Evolutionary conservation across 2,329 filamentous ascomycete genomes (phyloP), one percentile per base, ranked within the genome.

Genomic region (Coniella lustricola): DNA sequence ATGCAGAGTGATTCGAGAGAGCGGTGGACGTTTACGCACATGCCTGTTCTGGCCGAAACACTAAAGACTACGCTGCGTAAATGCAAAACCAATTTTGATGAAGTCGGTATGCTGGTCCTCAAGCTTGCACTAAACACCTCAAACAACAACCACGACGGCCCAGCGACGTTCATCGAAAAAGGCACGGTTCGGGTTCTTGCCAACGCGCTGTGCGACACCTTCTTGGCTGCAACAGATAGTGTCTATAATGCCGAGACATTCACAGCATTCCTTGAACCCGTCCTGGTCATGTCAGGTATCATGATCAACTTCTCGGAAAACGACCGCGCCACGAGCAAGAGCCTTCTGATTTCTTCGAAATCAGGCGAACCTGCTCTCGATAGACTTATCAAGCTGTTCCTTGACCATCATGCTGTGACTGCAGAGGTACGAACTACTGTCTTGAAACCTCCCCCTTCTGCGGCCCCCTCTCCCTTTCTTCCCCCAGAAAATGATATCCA

Each of bases 241-340:
- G 66, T 79, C 49, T 66, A 67, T 5, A 71, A 69, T 39, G 72
- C 73, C 22, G 66, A 70, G n/a, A 71, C 79, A 46, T 63, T 72
- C 10, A 65, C 69, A 2, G 69, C 71, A 18, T 66, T 74, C 1
- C 68, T 90, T 46, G 85, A 95, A 56, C 76, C 80, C 42, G 73
- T 95, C 13, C 78, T 95, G 42, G 74, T 96, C 36, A 77, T 87
- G 45, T 71, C 95, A 34, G 90, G 89, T 0, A 80, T 88, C 18
- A 78, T 91, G 66, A 95, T 95, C 64, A 96, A 96, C 59, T 77
- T 96, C 47, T 79, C 87, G 8, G 90, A 95, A 62, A 84, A 88
- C 60, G 89, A 82, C 59, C 71, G 81, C 14, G 64, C 72, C 18
- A 83, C 85, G 12, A 74, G 83, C 46, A 63, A 67, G 39, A 68